phyloP scores from a whole-genome alignment of 2,329 filamentous ascomycete genomes.

The Epichloe sylvatica region DNA sequence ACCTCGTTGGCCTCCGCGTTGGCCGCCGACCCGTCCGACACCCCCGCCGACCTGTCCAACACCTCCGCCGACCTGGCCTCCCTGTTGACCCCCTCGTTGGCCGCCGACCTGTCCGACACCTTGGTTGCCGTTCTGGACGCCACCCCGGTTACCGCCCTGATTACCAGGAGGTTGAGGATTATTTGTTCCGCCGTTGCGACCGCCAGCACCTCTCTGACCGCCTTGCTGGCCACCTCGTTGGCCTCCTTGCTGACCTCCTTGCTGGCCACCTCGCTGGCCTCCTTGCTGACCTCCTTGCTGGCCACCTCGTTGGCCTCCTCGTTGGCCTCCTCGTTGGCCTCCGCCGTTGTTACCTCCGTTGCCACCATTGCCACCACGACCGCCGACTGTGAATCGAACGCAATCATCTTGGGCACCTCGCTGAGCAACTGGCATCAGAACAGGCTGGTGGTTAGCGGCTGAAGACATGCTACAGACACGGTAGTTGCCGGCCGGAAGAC shows the following conservation, averaged over 20 bases:
- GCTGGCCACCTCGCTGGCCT: neutral
- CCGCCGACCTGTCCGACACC: neutral
- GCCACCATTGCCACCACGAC: slow-evolving; percentile 8
- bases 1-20: neutral
- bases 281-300: neutral
- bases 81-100: neutral
- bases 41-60: too few species aligned
- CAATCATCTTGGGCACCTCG: slow-evolving; percentile 55
- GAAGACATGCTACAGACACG: slow-evolving; percentile 50
- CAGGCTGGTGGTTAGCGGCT: slow-evolving; percentile 52
- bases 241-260: neutral
- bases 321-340: slow-evolving; percentile 3
- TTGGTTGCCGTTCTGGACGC: neutral
- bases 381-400: slow-evolving; percentile 41
- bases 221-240: neutral
- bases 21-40: neutral
- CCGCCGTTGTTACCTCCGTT: slow-evolving; percentile 10
- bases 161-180: neutral
- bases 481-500: slow-evolving; percentile 49
- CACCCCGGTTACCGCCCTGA: neutral
- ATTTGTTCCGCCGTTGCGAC: neutral
- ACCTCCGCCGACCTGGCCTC: too few species aligned
- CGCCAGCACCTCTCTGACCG: neutral
- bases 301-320: neutral
- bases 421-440: slow-evolving; percentile 53